A percentile compares a stretch with the other conserved stretches of the same genome.
Conservation (phyloP, 2,329 filamentous ascomycete species). For the Mycosphaerella sp. region DNA sequence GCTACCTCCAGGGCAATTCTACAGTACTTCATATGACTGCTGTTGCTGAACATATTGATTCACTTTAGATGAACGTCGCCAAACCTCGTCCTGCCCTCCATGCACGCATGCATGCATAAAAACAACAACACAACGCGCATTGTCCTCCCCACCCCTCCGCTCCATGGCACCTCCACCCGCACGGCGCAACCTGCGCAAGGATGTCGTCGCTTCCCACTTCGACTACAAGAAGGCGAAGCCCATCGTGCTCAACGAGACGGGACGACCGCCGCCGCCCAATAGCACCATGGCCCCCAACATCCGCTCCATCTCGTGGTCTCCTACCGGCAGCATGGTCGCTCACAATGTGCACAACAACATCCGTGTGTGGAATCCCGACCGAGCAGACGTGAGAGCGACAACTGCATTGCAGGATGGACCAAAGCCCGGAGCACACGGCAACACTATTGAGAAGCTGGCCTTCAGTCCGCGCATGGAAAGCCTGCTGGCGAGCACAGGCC, state of each 20-base stretch:
- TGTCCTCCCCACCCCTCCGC: no score
- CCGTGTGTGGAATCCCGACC: slow-evolving; percentile 77
- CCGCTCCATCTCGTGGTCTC: slow-evolving; percentile 69
- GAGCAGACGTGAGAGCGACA: slow-evolving; percentile 64
- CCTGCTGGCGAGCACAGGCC: slow-evolving; percentile 67
- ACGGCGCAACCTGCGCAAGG: slow-evolving; percentile 58
- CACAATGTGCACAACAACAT: slow-evolving; percentile 68
- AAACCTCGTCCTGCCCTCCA: no score
- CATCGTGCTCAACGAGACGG: slow-evolving; percentile 54
- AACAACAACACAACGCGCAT: no score
- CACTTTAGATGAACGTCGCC: no score
- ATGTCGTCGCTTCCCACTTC: slow-evolving; percentile 63
- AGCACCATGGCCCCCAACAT: slow-evolving; percentile 31
- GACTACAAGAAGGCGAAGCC: slow-evolving; percentile 54
- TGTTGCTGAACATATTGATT: no score
- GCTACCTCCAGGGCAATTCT: no score
- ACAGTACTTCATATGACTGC: no score
- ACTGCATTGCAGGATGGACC: slow-evolving; percentile 58
- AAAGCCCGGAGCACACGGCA: slow-evolving; percentile 28
- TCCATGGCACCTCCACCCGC: slow-evolving; percentile 38
- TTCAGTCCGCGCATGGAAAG: slow-evolving; percentile 74
- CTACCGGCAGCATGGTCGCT: slow-evolving; percentile 73
- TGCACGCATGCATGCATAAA: no score
- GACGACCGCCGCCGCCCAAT: slow-evolving; percentile 22
- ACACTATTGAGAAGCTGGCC: slow-evolving; percentile 65